Evolutionary conservation across 2,329 filamentous ascomycete genomes (phyloP).

Genomic region (Sarocladium kiliense): DNA sequence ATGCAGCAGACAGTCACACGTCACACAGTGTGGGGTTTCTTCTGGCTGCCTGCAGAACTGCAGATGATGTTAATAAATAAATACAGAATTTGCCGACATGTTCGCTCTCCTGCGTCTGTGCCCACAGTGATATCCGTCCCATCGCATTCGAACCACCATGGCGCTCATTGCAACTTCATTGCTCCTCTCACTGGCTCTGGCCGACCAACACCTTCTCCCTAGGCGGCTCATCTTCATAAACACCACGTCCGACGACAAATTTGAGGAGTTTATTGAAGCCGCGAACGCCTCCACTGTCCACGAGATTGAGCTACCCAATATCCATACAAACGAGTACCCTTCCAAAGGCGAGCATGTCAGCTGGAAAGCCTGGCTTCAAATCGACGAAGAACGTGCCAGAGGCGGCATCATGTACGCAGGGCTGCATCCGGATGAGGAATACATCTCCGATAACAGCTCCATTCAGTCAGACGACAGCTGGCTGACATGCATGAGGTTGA

Average conservation of each 20-base stretch:
- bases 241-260: background rate
- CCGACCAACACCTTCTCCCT: background rate
- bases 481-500: background rate
- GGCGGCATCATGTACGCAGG: background rate
- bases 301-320: background rate
- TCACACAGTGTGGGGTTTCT: too few species aligned
- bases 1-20: too few species aligned
- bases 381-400: background rate
- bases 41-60: too few species aligned
- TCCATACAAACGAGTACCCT: constrained; percentile 1
- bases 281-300: background rate
- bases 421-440: background rate
- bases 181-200: background rate
- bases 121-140: too few species aligned
- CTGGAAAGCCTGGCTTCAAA: constrained; percentile 2
- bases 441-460: background rate
- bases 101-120: too few species aligned
- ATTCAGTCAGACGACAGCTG: background rate
- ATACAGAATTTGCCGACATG: too few species aligned
- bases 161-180: background rate
- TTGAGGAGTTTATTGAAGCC: background rate
- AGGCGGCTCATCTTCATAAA: background rate
- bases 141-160: too few species aligned
- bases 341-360: background rate
- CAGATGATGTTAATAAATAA: too few species aligned